Conservation (phyloP, 176 grass and related monocot species). For the Thinopyrum elongatum region DNA sequence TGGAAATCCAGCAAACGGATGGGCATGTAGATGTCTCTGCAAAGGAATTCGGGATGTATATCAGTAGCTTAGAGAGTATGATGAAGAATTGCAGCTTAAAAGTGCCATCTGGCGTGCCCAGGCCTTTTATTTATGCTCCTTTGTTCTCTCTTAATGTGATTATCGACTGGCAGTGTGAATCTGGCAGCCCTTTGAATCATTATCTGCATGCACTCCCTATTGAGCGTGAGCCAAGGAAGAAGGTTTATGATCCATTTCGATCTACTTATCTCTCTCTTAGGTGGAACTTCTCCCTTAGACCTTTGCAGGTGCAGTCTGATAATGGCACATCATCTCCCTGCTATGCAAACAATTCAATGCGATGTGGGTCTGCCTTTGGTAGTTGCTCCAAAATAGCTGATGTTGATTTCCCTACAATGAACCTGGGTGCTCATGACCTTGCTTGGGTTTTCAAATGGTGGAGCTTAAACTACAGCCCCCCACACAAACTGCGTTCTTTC, state of each 20-base stretch:
- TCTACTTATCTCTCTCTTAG: constrained; percentile 97
- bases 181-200: constrained; percentile 84
- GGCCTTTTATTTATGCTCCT: constrained; percentile 83
- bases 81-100: constrained; percentile 91
- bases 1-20: constrained; percentile 96
- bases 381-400: constrained; percentile 51
- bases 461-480: constrained; percentile 93
- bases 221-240: constrained; percentile 84
- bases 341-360: constrained; percentile 58
- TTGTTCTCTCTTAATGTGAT: constrained; percentile 88
- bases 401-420: constrained; percentile 80
- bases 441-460: constrained; percentile 99
- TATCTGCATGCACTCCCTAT: constrained; percentile 94
- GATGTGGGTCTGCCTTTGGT: constrained; percentile 43
- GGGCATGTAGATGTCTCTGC: constrained; percentile 86
- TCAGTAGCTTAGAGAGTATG: constrained; percentile 92
- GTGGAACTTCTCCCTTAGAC: constrained; percentile 94
- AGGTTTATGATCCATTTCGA: constrained; percentile 92
- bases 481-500: constrained; percentile 93
- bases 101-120: constrained; percentile 54
- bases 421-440: constrained; percentile 95
- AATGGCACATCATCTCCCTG: constrained; percentile 44
- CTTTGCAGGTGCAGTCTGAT: constrained; percentile 47
- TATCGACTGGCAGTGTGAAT: constrained; percentile 99
- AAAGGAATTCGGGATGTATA: constrained; percentile 89